Conservation (phyloP, 768 basidiomycete species). For the Termitomyces sp. region DNA sequence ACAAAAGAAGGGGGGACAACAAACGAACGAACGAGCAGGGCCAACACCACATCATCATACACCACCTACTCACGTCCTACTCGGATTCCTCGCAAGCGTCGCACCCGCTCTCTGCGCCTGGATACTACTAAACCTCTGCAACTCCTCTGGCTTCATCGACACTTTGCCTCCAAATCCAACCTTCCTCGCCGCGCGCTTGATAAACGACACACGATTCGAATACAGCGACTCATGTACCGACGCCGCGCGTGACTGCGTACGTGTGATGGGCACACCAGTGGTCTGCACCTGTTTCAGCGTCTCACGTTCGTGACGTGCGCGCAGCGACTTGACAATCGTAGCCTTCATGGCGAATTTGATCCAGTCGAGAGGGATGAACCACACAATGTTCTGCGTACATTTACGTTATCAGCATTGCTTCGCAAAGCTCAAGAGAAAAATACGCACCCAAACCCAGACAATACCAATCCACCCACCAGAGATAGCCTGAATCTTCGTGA, state of each 20-base stretch:
- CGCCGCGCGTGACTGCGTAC: constrained; percentile 87
- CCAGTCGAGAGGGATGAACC: constrained; percentile 94
- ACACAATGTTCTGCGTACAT: constrained; percentile 73
- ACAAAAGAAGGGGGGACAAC: not conserved
- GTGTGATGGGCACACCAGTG: constrained; percentile 70
- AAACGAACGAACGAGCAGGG: not conserved
- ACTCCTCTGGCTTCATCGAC: constrained; percentile 79
- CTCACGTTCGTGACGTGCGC: constrained; percentile 58
- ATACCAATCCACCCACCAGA: constrained; percentile 97
- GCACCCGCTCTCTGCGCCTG: constrained; percentile 79
- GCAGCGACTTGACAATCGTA: constrained; percentile 83
- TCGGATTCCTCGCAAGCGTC: constrained; percentile 75
- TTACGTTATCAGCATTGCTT: not conserved
- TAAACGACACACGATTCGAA: constrained; percentile 93
- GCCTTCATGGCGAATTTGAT: constrained; percentile 98
- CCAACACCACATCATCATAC: not conserved
- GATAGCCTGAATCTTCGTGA: constrained; percentile 77
- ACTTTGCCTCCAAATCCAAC: constrained; percentile 86
- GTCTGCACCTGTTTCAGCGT: constrained; percentile 27
- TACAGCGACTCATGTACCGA: constrained; percentile 91
- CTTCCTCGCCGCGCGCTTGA: constrained; percentile 82
- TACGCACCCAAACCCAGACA: constrained; percentile 90
- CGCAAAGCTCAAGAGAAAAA: not conserved
- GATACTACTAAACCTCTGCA: constrained; percentile 83
- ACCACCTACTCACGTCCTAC: constrained; percentile 38